Conservation (phyloP, 768 basidiomycete genomes). For the Serendipita sp. region DNA sequence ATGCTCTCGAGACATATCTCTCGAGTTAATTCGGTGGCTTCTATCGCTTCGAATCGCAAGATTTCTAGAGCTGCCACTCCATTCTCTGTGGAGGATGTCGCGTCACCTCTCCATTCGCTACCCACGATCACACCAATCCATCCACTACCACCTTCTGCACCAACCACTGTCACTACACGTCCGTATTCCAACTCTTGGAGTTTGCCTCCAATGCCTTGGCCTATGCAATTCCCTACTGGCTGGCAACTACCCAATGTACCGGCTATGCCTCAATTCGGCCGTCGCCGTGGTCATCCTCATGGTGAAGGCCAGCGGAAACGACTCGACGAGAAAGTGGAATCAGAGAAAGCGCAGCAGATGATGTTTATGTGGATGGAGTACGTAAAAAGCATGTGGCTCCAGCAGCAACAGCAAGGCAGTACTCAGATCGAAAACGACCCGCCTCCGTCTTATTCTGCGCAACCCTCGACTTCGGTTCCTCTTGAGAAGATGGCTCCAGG, state of each 20-base stretch:
- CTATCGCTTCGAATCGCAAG: background rate
- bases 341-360: background rate
- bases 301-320: background rate
- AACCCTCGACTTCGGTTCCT: background rate
- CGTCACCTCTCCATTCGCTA: background rate
- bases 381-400: background rate
- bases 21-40: background rate
- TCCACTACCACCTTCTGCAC: background rate
- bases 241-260: background rate
- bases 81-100: background rate
- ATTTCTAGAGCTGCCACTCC: background rate
- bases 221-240: background rate
- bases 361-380: slow-evolving; percentile 1
- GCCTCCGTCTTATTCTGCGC: background rate
- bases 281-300: background rate
- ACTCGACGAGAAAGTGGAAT: background rate
- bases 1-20: background rate
- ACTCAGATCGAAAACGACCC: background rate
- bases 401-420: background rate
- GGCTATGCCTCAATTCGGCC: background rate
- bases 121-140: background rate
- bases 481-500: background rate
- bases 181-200: background rate
- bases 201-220: background rate
- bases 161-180: background rate